phyloP scores from a whole-genome alignment of 495 filamentous ascomycete species.

The Staphylotrichum longicolle region DNA sequence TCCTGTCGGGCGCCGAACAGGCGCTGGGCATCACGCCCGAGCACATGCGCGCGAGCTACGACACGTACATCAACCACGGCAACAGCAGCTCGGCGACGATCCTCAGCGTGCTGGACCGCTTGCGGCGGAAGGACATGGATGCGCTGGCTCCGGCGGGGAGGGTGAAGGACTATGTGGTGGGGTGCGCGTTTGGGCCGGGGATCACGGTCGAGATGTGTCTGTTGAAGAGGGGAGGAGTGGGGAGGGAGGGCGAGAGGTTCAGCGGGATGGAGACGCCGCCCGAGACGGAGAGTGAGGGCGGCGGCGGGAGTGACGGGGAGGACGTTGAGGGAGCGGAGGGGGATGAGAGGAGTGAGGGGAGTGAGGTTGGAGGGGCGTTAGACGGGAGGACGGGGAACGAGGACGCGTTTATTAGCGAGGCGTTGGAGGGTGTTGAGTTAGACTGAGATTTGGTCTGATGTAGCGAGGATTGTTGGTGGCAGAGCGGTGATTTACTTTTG shows the following conservation, averaged over 20 bases:
- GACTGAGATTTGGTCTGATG: slow-evolving; percentile 31
- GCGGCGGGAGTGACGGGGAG: slow-evolving; percentile 35
- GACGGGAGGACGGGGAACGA: slow-evolving; percentile 16
- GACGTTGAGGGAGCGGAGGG: slow-evolving; percentile 32
- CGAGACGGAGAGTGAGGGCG: slow-evolving; percentile 46
- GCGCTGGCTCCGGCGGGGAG: slow-evolving; percentile 36
- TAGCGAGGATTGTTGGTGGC: neutral
- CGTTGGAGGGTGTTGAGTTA: slow-evolving; percentile 45
- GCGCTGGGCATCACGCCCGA: slow-evolving; percentile 53
- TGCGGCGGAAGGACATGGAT: slow-evolving; percentile 59
- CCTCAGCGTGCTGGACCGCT: slow-evolving; percentile 56
- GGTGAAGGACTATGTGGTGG: slow-evolving; percentile 56
- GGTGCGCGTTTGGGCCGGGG: slow-evolving; percentile 64
- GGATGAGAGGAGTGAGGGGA: slow-evolving; percentile 31
- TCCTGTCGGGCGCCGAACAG: slow-evolving; percentile 58
- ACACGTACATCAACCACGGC: slow-evolving; percentile 62
- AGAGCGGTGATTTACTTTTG: slow-evolving; percentile 1
- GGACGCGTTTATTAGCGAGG: slow-evolving; percentile 41
- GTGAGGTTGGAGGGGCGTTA: slow-evolving; percentile 24
- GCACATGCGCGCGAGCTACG: slow-evolving; percentile 60
- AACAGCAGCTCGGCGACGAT: slow-evolving; percentile 63
- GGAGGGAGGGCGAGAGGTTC: slow-evolving; percentile 3
- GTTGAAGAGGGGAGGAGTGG: slow-evolving; percentile 44
- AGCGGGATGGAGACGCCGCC: slow-evolving; percentile 42
- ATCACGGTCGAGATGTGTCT: slow-evolving; percentile 63